Percentiles rank a stretch among this genome's conserved stretches.
phyloP scores from a whole-genome alignment of 192 early-diverging fungal genomes.

The Mortierella alpina region DNA sequence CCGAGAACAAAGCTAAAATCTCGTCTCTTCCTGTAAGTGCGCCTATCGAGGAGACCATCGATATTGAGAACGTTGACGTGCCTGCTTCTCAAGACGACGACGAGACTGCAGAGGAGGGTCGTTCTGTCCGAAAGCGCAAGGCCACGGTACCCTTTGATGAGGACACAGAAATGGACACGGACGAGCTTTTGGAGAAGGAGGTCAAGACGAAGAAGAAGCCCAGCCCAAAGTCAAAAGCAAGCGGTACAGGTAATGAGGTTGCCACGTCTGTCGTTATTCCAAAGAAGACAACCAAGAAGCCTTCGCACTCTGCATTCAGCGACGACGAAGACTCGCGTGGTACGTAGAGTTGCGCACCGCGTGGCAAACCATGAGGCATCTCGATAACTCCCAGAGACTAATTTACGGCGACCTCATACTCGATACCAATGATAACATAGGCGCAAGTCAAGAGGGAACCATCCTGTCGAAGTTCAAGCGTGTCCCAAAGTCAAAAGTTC shows the following conservation, averaged over 20 bases:
- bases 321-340: slow-evolving; percentile 44
- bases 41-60: slow-evolving; percentile 27
- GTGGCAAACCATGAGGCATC: too few species aligned
- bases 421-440: too few species aligned
- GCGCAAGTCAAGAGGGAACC: slow-evolving; percentile 2
- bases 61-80: slow-evolving; percentile 32
- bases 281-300: slow-evolving; percentile 30
- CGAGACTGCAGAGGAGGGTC: slow-evolving; percentile 31
- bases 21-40: neutral
- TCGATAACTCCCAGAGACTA: too few species aligned
- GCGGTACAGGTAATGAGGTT: slow-evolving; percentile 6
- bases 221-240: slow-evolving; percentile 16
- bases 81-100: slow-evolving; percentile 16
- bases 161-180: slow-evolving; percentile 51
- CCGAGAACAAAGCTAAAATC: neutral
- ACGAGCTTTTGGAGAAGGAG: slow-evolving; percentile 45
- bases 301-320: slow-evolving; percentile 26
- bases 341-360: neutral
- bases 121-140: slow-evolving; percentile 45
- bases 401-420: too few species aligned
- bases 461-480: slow-evolving; percentile 37
- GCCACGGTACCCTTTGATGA: slow-evolving; percentile 44
- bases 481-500: slow-evolving; percentile 23
- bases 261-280: slow-evolving; percentile 18
- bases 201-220: slow-evolving; percentile 47